phyloP scores from a whole-genome alignment of 2,329 filamentous ascomycete species.

The Aureobasidium sp. region DNA sequence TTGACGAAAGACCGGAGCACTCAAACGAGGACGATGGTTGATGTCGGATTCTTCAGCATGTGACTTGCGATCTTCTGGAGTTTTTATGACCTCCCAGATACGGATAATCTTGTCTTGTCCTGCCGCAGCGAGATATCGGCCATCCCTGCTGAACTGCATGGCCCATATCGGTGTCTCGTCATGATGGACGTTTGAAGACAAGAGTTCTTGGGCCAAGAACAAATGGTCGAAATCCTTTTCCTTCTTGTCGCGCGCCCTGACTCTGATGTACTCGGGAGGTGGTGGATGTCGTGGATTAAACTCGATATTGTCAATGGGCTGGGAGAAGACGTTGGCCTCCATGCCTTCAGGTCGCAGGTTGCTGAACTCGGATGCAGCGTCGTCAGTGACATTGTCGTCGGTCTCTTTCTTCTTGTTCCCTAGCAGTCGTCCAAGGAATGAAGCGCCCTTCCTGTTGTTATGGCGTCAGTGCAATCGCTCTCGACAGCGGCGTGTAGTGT shows the following conservation, averaged over 20 bases:
- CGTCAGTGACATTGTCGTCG: conserved; percentile 27
- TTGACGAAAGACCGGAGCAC: conserved; percentile 80
- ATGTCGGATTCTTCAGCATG: conserved; percentile 50
- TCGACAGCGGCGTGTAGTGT: not conserved
- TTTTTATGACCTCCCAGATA: conserved; percentile 83
- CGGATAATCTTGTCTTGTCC: conserved; percentile 81
- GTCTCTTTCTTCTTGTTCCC: conserved; percentile 63
- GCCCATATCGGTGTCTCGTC: conserved; percentile 68
- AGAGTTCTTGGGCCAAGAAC: conserved; percentile 87
- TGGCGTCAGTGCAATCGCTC: not conserved
- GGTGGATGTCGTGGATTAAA: conserved; percentile 84
- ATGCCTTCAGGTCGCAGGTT: conserved; percentile 67
- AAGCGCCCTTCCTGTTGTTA: conserved; percentile 68
- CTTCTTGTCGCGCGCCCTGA: conserved; percentile 74
- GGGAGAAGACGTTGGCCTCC: conserved; percentile 75
- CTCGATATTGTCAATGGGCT: conserved; percentile 61
- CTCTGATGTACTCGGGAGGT: conserved; percentile 84
- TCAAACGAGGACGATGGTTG: conserved; percentile 50
- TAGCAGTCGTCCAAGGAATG: conserved; percentile 84
- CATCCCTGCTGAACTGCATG: conserved; percentile 86
- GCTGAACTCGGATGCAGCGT: conserved; percentile 33
- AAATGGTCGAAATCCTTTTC: conserved; percentile 74
- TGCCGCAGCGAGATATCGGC: conserved; percentile 82
- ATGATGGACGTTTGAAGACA: conserved; percentile 26
- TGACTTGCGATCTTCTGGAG: conserved; percentile 65